Base-by-base conservation (phyloP, 805 yeast species). In the Blastobotrys parvus region DNA sequence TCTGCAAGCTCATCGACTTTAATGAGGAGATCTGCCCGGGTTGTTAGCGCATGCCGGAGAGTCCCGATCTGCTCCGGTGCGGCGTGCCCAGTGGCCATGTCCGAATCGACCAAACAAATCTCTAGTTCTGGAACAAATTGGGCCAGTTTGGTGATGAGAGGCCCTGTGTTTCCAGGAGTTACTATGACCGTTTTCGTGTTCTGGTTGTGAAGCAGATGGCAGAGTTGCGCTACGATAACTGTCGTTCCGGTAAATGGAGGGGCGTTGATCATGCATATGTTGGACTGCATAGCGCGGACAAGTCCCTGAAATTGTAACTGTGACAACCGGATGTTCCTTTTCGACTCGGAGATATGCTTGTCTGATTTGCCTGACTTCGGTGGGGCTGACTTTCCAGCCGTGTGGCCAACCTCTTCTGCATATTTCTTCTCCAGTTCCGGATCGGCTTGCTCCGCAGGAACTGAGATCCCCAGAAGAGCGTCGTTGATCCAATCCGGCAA, bases 1-100 rank as follows among this genome's bases (percentile, higher is more conserved):
- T 43, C 40, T 0, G 72, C 68, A 7, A 68, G 43, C 1, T 45
- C 38, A 25, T 56, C 63, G 27, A 65, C 69, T 23, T 51, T 39
- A 4, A 23, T 27, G 15, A 65, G 46, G 5, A 56, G 43, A 0
- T 16, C 15, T 2, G 36, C 16, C 17, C 36, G 18, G 20, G 20
- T 16, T 13, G 29, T 8, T 25, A 25, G 29, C 11, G 29, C 29
- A 25, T 25, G 29, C 29, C 10, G 10, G 11, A 25, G 29, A 11
- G 29, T 25, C 11, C 29, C 29, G 29, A 11, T 25, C 11, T 11
- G 10, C 29, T 7, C 7, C 7, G 29, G 29, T 25, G 29, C 29
- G 29, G 29, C 29, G 29, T 25, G 29, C 29, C 7, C 7, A 25
- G 7, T 11, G 10, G 29, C 7, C 7, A 25, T 8, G 29, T 25